phyloP scores from a whole-genome alignment of 345 rosid genomes.

The Arabis alpina region DNA sequence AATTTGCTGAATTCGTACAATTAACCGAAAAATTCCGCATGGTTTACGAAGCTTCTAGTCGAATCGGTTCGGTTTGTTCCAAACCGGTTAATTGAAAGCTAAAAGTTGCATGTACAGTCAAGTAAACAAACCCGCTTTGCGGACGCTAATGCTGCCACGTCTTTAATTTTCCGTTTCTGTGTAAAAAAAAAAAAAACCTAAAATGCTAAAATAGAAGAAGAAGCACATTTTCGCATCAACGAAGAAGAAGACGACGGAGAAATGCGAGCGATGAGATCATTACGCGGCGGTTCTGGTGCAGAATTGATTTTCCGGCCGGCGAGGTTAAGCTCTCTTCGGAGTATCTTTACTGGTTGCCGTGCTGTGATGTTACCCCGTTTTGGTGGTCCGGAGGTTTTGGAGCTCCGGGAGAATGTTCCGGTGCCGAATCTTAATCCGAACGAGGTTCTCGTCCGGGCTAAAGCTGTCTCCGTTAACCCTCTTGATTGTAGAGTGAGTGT shows the following conservation, averaged over 20 bases:
- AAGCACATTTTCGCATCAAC: constrained; percentile 31
- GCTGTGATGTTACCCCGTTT: constrained; percentile 86
- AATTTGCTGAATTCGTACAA: not conserved
- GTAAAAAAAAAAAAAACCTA: not conserved
- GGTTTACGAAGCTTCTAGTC: not conserved
- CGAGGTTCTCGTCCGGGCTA: constrained; percentile 83
- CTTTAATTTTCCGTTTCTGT: constrained; percentile 21
- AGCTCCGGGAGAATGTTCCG: constrained; percentile 69
- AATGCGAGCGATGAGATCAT: constrained; percentile 44
- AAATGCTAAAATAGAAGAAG: constrained; percentile 23
- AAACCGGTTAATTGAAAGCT: constrained; percentile 26
- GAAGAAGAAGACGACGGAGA: constrained; percentile 31
- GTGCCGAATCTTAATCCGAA: constrained; percentile 77
- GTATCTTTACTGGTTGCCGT: constrained; percentile 69
- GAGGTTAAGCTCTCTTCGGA: constrained; percentile 45
- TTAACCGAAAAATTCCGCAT: not conserved
- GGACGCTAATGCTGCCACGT: constrained; percentile 50
- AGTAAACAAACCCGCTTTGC: constrained; percentile 40
- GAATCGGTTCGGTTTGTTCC: not conserved
- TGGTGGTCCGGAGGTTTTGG: constrained; percentile 89
- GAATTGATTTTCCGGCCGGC: constrained; percentile 29
- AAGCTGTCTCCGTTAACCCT: constrained; percentile 91
- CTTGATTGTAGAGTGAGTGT: constrained; percentile 86
- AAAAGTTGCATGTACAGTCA: constrained; percentile 29
- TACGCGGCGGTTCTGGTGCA: not conserved